Percentiles rank a stretch among this genome's conserved stretches.
Evolutionary conservation across 805 yeast genomes (phyloP).

Genomic region (Brettanomyces bruxellensis): DNA sequence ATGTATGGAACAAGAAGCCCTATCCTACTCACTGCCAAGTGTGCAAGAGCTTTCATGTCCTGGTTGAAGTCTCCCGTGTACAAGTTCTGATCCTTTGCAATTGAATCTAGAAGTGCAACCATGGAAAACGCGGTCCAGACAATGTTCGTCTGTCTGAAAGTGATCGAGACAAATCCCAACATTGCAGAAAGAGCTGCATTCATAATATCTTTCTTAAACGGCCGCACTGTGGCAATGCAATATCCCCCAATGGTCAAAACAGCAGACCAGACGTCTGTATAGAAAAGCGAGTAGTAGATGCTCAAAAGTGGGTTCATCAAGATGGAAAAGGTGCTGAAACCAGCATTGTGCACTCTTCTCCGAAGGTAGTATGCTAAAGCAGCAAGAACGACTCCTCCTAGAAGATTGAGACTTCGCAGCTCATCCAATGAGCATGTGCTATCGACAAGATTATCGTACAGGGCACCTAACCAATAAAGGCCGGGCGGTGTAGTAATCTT

Average conservation of each 20-base stretch:
- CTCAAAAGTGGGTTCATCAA: slow-evolving; percentile 61
- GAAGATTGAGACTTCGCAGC: slow-evolving; percentile 49
- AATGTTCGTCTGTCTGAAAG: slow-evolving; percentile 86
- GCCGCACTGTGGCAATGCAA: slow-evolving; percentile 32
- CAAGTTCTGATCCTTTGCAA: slow-evolving; percentile 24
- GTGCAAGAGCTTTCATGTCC: slow-evolving; percentile 15
- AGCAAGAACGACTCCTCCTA: slow-evolving; percentile 50
- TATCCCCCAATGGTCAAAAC: slow-evolving; percentile 52
- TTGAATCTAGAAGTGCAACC: slow-evolving; percentile 44
- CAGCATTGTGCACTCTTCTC: slow-evolving; percentile 5
- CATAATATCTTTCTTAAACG: slow-evolving; percentile 10
- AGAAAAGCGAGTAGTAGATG: slow-evolving; percentile 68
- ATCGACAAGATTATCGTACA: slow-evolving; percentile 24
- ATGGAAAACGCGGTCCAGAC: slow-evolving; percentile 69
- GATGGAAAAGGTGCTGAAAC: slow-evolving; percentile 21
- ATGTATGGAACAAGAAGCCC: slow-evolving; percentile 38
- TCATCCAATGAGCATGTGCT: slow-evolving; percentile 27
- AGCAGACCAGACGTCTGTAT: slow-evolving; percentile 92
- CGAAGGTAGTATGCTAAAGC: slow-evolving; percentile 12
- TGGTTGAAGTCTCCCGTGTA: slow-evolving; percentile 22
- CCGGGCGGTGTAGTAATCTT: slow-evolving; percentile 98
- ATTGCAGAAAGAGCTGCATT: slow-evolving; percentile 36
- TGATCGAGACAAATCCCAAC: slow-evolving; percentile 53
- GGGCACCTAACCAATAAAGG: slow-evolving; percentile 44
- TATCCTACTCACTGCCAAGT: slow-evolving; percentile 25